These are phyloP conservation scores for Penicillium riverlandense DNA, from an alignment of 495 filamentous ascomycete species.

Conservation along the genomic window DNA sequence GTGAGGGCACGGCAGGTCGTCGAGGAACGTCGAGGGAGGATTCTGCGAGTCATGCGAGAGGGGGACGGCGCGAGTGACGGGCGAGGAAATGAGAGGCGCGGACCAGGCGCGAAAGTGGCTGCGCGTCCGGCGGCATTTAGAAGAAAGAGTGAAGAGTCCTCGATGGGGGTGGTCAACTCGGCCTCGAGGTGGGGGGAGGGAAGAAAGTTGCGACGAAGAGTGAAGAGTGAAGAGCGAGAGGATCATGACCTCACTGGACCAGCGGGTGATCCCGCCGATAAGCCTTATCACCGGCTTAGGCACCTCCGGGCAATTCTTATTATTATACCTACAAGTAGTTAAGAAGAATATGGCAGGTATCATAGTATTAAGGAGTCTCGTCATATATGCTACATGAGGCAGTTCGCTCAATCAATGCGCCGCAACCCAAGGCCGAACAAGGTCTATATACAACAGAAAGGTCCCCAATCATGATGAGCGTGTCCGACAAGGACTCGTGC, in stretches of 20 bases:
- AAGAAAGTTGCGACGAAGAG: neutral
- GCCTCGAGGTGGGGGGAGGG: too few relatives aligned
- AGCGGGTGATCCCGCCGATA: conserved; percentile 22
- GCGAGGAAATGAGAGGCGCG: conserved; percentile 6
- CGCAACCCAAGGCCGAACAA: conserved; percentile 15
- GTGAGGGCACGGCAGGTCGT: neutral
- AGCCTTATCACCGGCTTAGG: conserved; percentile 1
- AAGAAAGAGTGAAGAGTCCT: neutral
- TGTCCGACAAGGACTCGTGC: conserved; percentile 5
- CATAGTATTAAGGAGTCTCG: conserved; percentile 22
- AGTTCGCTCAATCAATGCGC: conserved; percentile 21
- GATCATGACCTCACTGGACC: conserved; percentile 15
- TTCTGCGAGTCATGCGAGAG: conserved; percentile 2
- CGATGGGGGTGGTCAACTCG: too few relatives aligned
- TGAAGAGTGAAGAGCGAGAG: neutral
- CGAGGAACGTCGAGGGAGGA: too few relatives aligned
- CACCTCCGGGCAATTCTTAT: neutral
- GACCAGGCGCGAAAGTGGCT: conserved; percentile 6
- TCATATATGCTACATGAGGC: conserved; percentile 31
- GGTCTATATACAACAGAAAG: conserved; percentile 26
- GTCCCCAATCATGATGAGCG: conserved; percentile 21
- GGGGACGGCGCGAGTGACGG: conserved; percentile 4
- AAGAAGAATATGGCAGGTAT: conserved; percentile 15
- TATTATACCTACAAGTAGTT: neutral
- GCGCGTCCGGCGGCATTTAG: conserved; percentile 11